Evolutionary conservation across 2,329 filamentous ascomycete genomes (phyloP), one percentile per base, ranked within the genome.

Genomic region (Alternaria postmessia): DNA sequence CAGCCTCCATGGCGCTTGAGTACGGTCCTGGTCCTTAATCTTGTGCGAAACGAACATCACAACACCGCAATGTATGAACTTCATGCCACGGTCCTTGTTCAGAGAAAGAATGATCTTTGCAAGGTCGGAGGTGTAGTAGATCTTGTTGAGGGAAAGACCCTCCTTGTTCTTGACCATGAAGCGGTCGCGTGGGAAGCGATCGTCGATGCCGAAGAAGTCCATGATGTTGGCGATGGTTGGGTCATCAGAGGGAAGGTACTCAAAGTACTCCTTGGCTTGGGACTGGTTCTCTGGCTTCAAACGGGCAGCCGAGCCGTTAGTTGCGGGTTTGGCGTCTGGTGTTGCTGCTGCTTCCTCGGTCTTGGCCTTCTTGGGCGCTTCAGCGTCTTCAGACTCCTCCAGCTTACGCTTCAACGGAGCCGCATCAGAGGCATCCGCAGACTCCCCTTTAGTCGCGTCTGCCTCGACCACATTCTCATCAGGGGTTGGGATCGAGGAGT

Each of bases 1-100:
- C 70, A 99, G 95, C 47, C 95, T 89, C 95, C 95, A 99, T 36
- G 90, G 89, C 5, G 89, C 91, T 61, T 96, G 94, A 0, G 92
- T 91, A 74, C 97, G 93, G 78, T 98, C 94, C 82, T 95, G 96
- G 79, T 98, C 94, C 83, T 96, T 97, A 84, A 98, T 95, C 59
- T 73, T 74, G 63, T 78, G 75, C 1, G 72, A 64, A 78, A 78
- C 75, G 58, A 96, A 99, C 93, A 98, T 98, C 82, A 96, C 96
- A 34, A 99, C 94, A 65, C 95, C 95, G 51, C 91, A 94, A 80
- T 99, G 95, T 51, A 99, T 91, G 75, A 99, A 97, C 78, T 95
- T 96, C 79, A 98, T 90, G 46, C 93, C 93, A 28, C 91, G 89
- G 43, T 93, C 92, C 79, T 97, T 93, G 77, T 99, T 99, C 74